A percentile compares a stretch with the other conserved stretches of the same genome.
These are phyloP conservation scores for Kodamaea suecica DNA, from an alignment of 1,139 yeast species.

Conservation along the genomic window DNA sequence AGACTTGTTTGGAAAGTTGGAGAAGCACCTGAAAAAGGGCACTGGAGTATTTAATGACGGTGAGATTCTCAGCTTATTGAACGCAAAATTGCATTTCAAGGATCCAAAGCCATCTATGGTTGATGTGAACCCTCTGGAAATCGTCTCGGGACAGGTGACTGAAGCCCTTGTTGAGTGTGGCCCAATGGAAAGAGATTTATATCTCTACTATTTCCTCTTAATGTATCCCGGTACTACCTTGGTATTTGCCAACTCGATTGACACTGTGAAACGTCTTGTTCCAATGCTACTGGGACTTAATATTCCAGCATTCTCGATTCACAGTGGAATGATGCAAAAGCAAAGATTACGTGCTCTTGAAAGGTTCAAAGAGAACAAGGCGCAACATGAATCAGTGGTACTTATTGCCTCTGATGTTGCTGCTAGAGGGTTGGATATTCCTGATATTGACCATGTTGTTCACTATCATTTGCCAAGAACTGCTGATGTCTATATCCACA, in stretches of 20 bases:
- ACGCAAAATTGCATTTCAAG: constrained; percentile 58
- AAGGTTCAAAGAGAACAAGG: constrained; percentile 55
- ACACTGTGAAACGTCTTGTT: constrained; percentile 81
- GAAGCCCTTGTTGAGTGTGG: constrained; percentile 94
- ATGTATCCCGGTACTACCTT: constrained; percentile 88
- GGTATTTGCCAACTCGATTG: constrained; percentile 92
- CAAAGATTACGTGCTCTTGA: constrained; percentile 87
- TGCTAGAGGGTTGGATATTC: constrained; percentile 95
- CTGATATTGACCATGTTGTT: constrained; percentile 87
- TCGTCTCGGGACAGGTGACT: constrained; percentile 69
- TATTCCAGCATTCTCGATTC: constrained; percentile 76
- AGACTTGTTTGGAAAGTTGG: constrained; percentile 75
- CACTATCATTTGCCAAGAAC: constrained; percentile 94
- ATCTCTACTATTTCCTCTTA: constrained; percentile 79
- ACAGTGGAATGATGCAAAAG: constrained; percentile 93
- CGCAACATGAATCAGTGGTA: constrained; percentile 64
- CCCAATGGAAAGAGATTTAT: constrained; percentile 84
- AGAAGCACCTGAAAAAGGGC: constrained; percentile 31
- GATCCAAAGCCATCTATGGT: constrained; percentile 59
- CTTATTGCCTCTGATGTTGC: constrained; percentile 96
- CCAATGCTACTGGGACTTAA: constrained; percentile 71
- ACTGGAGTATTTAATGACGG: constrained; percentile 48
- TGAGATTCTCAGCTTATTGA: constrained; percentile 52
- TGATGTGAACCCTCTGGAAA: constrained; percentile 85
- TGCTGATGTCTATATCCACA: constrained; percentile 91